Base-by-base conservation (phyloP, 768 basidiomycete species). In the Clavulina sp. region DNA sequence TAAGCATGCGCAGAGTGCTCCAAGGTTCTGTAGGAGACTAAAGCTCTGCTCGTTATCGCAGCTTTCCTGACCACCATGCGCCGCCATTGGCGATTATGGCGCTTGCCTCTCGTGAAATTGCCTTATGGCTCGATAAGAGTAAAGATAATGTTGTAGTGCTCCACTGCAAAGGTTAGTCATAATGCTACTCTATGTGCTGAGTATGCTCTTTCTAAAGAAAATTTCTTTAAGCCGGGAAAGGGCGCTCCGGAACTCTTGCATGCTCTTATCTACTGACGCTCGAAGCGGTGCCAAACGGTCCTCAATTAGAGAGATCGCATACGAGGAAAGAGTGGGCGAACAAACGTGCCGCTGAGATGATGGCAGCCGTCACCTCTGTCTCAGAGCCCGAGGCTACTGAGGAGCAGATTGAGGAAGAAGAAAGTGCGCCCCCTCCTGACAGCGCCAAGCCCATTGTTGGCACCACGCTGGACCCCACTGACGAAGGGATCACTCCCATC, bases 231-330 rank as follows among this genome's bases (percentile, higher is more conserved):
- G 82, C 81, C 49, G 81, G 83, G 0, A 82, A 91, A 63, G 86
- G 86, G 13, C 72, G 87, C 50, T 88, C 86, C 0, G 88, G 88
- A 5, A 88, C 83, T 0, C 73, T 91, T 56, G 83, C 86, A 0
- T 87, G 87, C 61, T 71, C 84, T 6, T 85, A 88, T 62, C 70
- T 92, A 2, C 73, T 92, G 13, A 72, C 82, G 0, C 66, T 76
- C 2, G 69, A 72, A 21, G 66, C 66, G 36, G 53, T 63, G 1
- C 74, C 76, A 5, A 65, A 68, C 3, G 67, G 76, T 3, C 74
- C 74, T 0, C 64, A 66, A 29, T 63, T 74, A 3, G 66, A 72
- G 58, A 66, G 71, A 7, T 78, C 68, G 52, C 66, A 71, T 51
- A 65, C 63, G 26, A 62, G 65, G 4, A 72, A 73, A 54, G 72